These are phyloP conservation scores for Tricholoma bakamatsutake DNA, from an alignment of 768 basidiomycete genomes.

Conservation along the genomic window DNA sequence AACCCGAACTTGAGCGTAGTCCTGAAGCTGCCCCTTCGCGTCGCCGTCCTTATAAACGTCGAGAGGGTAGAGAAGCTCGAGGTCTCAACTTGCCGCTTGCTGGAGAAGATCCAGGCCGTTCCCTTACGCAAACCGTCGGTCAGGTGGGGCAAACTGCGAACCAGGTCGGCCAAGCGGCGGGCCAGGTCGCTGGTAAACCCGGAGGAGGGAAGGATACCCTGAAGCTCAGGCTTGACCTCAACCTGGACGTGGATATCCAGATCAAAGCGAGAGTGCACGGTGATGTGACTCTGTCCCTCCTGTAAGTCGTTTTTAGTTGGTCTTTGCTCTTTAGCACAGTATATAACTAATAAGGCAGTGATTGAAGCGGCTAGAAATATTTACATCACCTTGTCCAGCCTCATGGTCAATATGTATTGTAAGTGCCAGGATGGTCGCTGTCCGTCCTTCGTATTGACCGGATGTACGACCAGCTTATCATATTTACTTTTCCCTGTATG, in stretches of 20 bases:
- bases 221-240: constrained; percentile 15
- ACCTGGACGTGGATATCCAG: constrained; percentile 13
- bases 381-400: neutral
- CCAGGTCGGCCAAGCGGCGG: neutral
- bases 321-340: neutral
- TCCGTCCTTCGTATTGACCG: neutral
- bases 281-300: constrained; percentile 14
- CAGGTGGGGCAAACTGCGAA: neutral
- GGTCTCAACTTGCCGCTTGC: neutral
- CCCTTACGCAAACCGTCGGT: neutral
- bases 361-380: neutral
- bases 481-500: too few species aligned
- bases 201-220: constrained; percentile 10
- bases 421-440: neutral
- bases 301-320: constrained; percentile 8
- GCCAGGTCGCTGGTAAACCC: neutral
- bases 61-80: neutral
- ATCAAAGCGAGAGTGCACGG: constrained; percentile 16
- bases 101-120: neutral
- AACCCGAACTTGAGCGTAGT: neutral
- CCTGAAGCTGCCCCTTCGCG: neutral
- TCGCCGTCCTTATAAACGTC: neutral
- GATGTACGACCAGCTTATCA: too few species aligned
- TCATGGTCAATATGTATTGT: neutral
- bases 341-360: neutral